These are phyloP conservation scores for Ajuga chamaepitys DNA, from an alignment of 257 asterid genomes.

Conservation along the genomic window DNA sequence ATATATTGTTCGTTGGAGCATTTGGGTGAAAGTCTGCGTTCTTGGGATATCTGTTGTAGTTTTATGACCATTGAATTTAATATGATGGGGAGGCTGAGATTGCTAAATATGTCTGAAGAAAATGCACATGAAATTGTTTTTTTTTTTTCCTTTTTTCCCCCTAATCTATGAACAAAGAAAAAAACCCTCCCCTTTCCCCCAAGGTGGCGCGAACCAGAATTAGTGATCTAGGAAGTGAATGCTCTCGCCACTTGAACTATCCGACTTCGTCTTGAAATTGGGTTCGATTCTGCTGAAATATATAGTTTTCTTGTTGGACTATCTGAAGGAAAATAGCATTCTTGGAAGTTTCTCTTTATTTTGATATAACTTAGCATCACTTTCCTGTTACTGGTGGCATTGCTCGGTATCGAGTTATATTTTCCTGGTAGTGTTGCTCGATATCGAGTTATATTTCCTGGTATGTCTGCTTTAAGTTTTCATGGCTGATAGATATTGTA, in stretches of 20 bases:
- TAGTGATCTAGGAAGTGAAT: too few species aligned
- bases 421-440: too few species aligned
- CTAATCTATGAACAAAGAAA: too few species aligned
- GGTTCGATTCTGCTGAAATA: background rate
- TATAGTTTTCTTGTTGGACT: background rate
- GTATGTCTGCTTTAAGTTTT: background rate
- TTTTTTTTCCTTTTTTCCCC: too few species aligned
- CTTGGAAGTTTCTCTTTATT: background rate
- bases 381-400: too few species aligned
- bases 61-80: background rate
- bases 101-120: background rate
- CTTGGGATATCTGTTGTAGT: background rate
- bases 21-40: background rate
- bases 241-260: too few species aligned
- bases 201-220: too few species aligned
- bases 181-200: too few species aligned
- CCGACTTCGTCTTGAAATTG: background rate
- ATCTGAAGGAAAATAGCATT: background rate
- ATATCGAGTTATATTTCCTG: too few species aligned
- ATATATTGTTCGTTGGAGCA: background rate
- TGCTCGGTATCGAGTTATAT: too few species aligned
- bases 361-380: background rate
- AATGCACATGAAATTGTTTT: background rate
- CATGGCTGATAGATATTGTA: too few species aligned
- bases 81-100: background rate